These are phyloP conservation scores for Cercospora citrullina DNA, from an alignment of 2,329 filamentous ascomycete genomes.

Conservation along the genomic window DNA sequence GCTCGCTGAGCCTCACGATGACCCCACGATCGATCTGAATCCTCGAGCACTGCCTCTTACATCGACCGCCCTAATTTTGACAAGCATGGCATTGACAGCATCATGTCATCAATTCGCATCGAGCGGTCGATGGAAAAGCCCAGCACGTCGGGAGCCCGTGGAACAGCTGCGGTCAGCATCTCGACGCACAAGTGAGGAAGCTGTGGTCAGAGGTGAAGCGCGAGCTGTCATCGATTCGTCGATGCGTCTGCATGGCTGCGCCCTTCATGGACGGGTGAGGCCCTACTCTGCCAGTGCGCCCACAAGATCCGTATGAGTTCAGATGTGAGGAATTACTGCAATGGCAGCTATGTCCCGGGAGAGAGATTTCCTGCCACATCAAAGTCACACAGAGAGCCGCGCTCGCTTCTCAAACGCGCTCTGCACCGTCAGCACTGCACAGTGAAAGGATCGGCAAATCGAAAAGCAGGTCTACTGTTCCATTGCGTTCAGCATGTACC, in stretches of 20 bases:
- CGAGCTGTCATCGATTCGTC: background rate
- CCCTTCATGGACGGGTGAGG: background rate
- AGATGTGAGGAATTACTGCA: background rate
- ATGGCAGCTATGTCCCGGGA: background rate
- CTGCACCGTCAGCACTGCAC: background rate
- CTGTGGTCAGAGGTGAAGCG: background rate
- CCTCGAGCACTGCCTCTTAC: background rate
- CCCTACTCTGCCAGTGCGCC: background rate
- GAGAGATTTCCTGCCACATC: background rate
- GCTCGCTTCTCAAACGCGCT: background rate
- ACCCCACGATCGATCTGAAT: background rate
- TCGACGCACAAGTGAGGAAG: background rate
- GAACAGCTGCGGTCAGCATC: background rate
- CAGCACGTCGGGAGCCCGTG: background rate
- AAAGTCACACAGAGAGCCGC: background rate
- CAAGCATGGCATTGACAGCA: conserved; percentile 1
- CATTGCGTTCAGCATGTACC: background rate
- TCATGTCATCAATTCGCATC: background rate
- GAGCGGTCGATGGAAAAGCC: background rate
- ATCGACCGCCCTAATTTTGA: background rate
- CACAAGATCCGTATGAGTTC: background rate
- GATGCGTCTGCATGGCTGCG: background rate
- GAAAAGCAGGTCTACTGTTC: background rate
- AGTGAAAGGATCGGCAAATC: background rate
- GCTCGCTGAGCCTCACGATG: background rate